Evolutionary conservation across 2,329 filamentous ascomycete genomes (phyloP).

Genomic region (Bimuria novae-zelandiae): DNA sequence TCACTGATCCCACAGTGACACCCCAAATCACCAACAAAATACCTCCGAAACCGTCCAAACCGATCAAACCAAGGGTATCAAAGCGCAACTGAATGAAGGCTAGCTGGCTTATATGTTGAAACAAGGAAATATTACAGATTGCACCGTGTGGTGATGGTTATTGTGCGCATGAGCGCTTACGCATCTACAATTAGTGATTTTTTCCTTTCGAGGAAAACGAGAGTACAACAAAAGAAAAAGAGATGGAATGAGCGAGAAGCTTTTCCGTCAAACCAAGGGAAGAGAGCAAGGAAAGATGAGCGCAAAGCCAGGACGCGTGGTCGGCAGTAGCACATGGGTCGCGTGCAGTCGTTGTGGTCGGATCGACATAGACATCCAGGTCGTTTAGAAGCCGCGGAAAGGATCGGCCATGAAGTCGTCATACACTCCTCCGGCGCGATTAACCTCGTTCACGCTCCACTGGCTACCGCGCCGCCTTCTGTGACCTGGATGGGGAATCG

Average conservation of each 20-base stretch:
- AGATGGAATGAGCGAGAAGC: neutral
- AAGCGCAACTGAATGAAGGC: neutral
- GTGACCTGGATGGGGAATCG: conserved; percentile 23
- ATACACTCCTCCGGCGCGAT: conserved; percentile 35
- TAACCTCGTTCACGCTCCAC: conserved; percentile 41
- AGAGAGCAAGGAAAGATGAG: neutral
- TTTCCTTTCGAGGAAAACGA: no score
- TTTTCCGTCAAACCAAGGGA: neutral
- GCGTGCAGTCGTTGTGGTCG: conserved; percentile 2
- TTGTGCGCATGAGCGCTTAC: conserved; percentile 13
- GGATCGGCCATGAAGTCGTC: conserved; percentile 41
- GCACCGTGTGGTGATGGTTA: neutral
- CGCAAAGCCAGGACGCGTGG: conserved; percentile 1
- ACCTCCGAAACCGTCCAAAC: neutral
- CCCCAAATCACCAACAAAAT: no score
- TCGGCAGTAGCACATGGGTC: conserved; percentile 9
- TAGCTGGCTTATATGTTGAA: conserved; percentile 1
- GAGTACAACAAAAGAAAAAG: neutral
- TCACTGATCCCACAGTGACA: neutral
- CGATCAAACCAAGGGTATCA: conserved; percentile 4
- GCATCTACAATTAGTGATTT: no score
- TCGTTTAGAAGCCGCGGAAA: conserved; percentile 42
- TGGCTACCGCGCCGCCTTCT: conserved; percentile 40
- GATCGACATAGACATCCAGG: conserved; percentile 4
- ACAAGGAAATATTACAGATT: conserved; percentile 4